Conservation (phyloP, 805 yeast species). For the Schwanniomyces pseudopolymorphus region DNA sequence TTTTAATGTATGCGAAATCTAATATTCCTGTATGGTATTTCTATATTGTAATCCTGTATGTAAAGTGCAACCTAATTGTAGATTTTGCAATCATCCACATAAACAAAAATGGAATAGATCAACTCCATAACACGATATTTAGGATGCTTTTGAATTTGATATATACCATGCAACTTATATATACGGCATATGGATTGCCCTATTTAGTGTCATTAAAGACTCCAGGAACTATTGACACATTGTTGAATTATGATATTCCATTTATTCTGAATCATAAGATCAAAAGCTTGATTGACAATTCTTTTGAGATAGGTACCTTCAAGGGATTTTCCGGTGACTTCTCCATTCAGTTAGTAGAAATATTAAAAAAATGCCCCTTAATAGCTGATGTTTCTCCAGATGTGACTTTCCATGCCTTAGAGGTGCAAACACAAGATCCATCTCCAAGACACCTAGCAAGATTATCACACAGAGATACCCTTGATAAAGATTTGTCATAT, state of each 20-base stretch:
- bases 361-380: conserved; percentile 56
- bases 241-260: conserved; percentile 45
- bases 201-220: conserved; percentile 55
- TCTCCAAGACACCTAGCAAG: conserved; percentile 71
- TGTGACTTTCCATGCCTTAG: conserved; percentile 56
- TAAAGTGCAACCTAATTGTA: neutral
- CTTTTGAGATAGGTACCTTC: conserved; percentile 67
- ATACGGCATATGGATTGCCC: conserved; percentile 4
- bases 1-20: neutral
- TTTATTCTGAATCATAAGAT: conserved; percentile 39
- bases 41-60: neutral
- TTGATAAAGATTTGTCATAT: conserved; percentile 34
- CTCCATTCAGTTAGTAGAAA: conserved; percentile 44
- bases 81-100: conserved; percentile 4
- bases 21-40: neutral
- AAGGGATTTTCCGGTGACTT: conserved; percentile 69
- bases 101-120: no score
- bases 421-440: conserved; percentile 36
- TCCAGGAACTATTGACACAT: conserved; percentile 47
- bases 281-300: conserved; percentile 46
- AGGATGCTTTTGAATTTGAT: neutral
- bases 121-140: no score
- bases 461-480: conserved; percentile 48
- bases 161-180: neutral
- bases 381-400: conserved; percentile 73